phyloP scores from a whole-genome alignment of 2,329 filamentous ascomycete genomes.

The Arthrobotrys sphaeroides region DNA sequence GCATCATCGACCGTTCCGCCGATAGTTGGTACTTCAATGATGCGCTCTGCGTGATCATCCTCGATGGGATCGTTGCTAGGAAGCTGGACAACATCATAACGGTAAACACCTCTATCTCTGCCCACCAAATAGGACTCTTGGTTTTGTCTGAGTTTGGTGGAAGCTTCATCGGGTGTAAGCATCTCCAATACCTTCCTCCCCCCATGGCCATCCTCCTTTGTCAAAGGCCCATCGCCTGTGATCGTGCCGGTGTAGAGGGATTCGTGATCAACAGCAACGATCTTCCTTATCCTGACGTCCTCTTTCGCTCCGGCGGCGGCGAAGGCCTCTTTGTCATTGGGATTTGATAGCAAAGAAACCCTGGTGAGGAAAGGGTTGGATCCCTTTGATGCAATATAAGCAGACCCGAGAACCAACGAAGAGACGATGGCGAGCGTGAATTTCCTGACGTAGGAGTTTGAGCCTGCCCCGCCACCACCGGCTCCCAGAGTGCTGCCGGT shows the following conservation, averaged over 20 bases:
- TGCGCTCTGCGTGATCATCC: slow-evolving; percentile 98
- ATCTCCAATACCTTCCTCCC: slow-evolving; percentile 86
- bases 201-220: slow-evolving; percentile 80
- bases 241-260: slow-evolving; percentile 89
- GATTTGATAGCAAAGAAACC: slow-evolving; percentile 53
- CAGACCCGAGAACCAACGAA: slow-evolving; percentile 45
- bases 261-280: slow-evolving; percentile 88
- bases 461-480: not conserved
- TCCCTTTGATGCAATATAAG: slow-evolving; percentile 43
- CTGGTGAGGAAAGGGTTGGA: slow-evolving; percentile 37
- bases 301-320: slow-evolving; percentile 60
- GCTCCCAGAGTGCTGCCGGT: slow-evolving; percentile 6
- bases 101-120: slow-evolving; percentile 86
- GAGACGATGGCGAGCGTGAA: slow-evolving; percentile 53
- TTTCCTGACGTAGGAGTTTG: slow-evolving; percentile 43
- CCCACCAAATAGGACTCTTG: slow-evolving; percentile 93
- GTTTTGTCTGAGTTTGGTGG: slow-evolving; percentile 83
- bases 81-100: slow-evolving; percentile 93
- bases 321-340: slow-evolving; percentile 57
- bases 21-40: slow-evolving; percentile 82
- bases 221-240: slow-evolving; percentile 83
- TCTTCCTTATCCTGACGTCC: slow-evolving; percentile 65
- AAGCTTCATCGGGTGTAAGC: slow-evolving; percentile 93
- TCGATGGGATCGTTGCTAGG: slow-evolving; percentile 98
- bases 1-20: slow-evolving; percentile 67